Conservation (phyloP, 2,329 filamentous ascomycete species). For the Scedosporium dehoogii region DNA sequence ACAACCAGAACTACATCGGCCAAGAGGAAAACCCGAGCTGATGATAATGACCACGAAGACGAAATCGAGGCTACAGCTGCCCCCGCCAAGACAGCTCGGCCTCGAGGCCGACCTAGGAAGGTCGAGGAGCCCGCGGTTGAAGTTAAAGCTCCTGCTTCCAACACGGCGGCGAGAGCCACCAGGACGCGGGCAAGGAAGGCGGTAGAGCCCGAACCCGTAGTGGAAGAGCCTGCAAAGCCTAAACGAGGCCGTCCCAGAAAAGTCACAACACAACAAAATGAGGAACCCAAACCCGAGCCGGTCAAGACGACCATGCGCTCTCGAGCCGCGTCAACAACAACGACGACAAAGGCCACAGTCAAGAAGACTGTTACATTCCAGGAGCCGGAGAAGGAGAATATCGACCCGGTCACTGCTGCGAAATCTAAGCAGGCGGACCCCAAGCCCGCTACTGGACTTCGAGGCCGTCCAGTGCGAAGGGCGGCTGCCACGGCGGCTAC, state of each 20-base stretch:
- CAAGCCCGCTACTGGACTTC: slow-evolving; percentile 24
- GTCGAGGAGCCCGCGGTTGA: slow-evolving; percentile 14
- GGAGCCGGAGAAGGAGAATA: slow-evolving; percentile 56
- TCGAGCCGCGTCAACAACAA: slow-evolving; percentile 20
- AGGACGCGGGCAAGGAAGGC: slow-evolving; percentile 20
- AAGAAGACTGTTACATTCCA: slow-evolving; percentile 57
- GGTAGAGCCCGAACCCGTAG: slow-evolving; percentile 15
- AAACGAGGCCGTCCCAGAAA: slow-evolving; percentile 3
- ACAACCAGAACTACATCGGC: slow-evolving; percentile 58
- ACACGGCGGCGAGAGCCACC: slow-evolving; percentile 16
- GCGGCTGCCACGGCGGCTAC: slow-evolving; percentile 15
- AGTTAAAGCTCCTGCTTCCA: slow-evolving; percentile 10
- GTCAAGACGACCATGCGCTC: slow-evolving; percentile 25
- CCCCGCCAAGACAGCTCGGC: slow-evolving; percentile 18
- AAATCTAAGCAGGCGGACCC: slow-evolving; percentile 22
- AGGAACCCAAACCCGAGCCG: slow-evolving; percentile 15
- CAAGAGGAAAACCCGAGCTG: slow-evolving; percentile 40
- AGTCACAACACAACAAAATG: not conserved
- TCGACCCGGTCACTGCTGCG: slow-evolving; percentile 26
- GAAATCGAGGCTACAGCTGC: slow-evolving; percentile 21
- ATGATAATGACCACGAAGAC: slow-evolving; percentile 40
- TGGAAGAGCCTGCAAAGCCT: slow-evolving; percentile 14
- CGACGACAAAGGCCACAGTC: slow-evolving; percentile 30
- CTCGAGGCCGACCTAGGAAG: slow-evolving; percentile 36
- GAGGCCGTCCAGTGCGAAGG: slow-evolving; percentile 36